Evolutionary conservation across 83 land plant genomes (phyloP).

Genomic region (Isoetes engelmannii): DNA sequence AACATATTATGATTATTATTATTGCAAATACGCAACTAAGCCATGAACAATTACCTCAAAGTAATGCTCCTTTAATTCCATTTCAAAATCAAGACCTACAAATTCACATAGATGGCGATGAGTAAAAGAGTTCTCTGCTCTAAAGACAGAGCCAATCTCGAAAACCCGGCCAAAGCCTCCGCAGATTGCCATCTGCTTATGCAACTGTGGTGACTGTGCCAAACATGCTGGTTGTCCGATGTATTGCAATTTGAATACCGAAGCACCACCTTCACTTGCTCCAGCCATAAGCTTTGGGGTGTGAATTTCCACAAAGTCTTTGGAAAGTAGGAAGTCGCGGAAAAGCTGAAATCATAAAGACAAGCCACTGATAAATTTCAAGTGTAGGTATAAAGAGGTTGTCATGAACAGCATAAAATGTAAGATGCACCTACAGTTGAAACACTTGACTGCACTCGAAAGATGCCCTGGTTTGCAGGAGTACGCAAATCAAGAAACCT

Average conservation of each 20-base stretch:
- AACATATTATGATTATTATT: no score
- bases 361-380: no score
- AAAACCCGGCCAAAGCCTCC: conserved; percentile 90
- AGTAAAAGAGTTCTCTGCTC: conserved; percentile 88
- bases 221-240: conserved; percentile 84
- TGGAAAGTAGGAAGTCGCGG: conserved; percentile 44
- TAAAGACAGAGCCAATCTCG: conserved; percentile 81
- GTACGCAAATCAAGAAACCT: conserved; percentile 82
- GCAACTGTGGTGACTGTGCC: conserved; percentile 94
- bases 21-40: no score
- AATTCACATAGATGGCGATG: conserved; percentile 95
- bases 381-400: no score
- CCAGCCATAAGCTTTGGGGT: conserved; percentile 82
- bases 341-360: no score
- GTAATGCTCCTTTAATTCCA: conserved; percentile 88
- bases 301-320: conserved; percentile 69
- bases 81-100: conserved; percentile 90
- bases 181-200: conserved; percentile 93
- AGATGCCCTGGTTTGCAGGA: conserved; percentile 86
- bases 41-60: conserved; percentile 49
- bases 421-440: conserved; percentile 37
- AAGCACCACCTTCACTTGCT: conserved; percentile 94
- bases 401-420: background rate
- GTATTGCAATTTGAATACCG: conserved; percentile 80
- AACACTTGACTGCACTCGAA: conserved; percentile 63